A percentile compares a stretch with the other conserved stretches of the same genome.
These are phyloP conservation scores for Phytophthora pistaciae DNA, from an alignment of 352 stramenopile species.

Conservation along the genomic window DNA sequence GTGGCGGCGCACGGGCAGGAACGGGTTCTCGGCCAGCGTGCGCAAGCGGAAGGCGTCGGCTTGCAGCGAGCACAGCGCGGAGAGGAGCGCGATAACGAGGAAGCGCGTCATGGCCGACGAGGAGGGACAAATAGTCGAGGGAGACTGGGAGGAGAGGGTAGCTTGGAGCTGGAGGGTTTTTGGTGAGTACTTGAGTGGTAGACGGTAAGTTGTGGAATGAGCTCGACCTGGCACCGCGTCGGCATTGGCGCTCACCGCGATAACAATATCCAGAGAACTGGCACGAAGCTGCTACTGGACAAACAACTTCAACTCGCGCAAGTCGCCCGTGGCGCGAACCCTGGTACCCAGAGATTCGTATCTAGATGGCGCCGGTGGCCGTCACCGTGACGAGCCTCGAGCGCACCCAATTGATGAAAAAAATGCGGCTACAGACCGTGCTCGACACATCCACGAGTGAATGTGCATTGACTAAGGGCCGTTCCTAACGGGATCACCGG, in stretches of 20 bases:
- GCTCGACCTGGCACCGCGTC: neutral
- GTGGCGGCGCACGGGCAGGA: constrained; percentile 24
- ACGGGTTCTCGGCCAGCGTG: constrained; percentile 27
- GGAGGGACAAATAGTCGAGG: constrained; percentile 20
- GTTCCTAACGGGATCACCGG: too few species aligned
- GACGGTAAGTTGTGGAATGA: constrained; percentile 35
- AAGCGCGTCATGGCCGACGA: constrained; percentile 18
- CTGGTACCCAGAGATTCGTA: neutral
- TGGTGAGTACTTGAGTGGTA: constrained; percentile 28
- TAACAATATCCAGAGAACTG: constrained; percentile 20
- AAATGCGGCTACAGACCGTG: neutral
- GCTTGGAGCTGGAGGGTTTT: constrained; percentile 14
- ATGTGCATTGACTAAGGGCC: neutral
- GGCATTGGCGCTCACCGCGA: neutral
- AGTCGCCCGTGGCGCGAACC: constrained; percentile 4
- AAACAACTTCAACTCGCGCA: constrained; percentile 20
- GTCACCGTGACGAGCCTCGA: constrained; percentile 8
- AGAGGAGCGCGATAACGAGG: constrained; percentile 22
- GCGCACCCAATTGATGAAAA: constrained; percentile 23
- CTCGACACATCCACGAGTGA: neutral
- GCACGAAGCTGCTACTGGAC: constrained; percentile 5
- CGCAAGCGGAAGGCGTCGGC: constrained; percentile 22
- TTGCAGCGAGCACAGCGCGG: constrained; percentile 23
- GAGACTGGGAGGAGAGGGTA: constrained; percentile 23
- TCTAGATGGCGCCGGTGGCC: constrained; percentile 3